A percentile compares a stretch with the other conserved stretches of the same genome.
Evolutionary conservation across 164 flowering plant genomes (phyloP).

Genomic region (Umbellularia californica): DNA sequence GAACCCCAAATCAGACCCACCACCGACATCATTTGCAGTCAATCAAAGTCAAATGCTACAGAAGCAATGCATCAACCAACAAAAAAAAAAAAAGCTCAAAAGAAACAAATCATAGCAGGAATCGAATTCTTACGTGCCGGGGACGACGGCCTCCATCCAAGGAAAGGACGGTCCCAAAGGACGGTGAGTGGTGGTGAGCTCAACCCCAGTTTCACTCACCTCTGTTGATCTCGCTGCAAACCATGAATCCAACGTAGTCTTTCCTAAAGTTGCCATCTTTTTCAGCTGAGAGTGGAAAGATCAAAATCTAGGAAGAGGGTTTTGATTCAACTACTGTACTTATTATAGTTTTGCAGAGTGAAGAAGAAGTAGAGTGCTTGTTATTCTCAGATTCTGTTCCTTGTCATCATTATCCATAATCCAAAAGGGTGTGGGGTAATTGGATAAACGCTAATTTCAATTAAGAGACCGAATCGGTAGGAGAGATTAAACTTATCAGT

Average conservation of each 20-base stretch:
- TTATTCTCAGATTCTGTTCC: not conserved
- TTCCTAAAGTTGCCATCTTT: conserved; percentile 59
- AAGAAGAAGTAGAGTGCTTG: not conserved
- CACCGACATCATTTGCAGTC: not conserved
- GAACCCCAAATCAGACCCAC: not conserved
- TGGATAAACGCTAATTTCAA: too few species aligned
- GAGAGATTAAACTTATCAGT: too few species aligned
- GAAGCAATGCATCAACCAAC: not conserved
- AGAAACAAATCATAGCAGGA: not conserved
- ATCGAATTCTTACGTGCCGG: conserved; percentile 71
- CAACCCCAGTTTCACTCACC: conserved; percentile 55
- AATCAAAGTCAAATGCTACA: not conserved
- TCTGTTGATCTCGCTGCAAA: conserved; percentile 92
- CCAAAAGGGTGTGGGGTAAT: not conserved
- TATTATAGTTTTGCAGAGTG: not conserved
- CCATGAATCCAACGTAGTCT: conserved; percentile 73
- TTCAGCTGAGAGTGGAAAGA: not conserved
- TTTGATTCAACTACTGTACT: not conserved
- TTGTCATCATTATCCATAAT: not conserved
- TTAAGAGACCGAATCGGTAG: too few species aligned
- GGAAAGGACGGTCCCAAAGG: conserved; percentile 40
- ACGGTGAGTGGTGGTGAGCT: conserved; percentile 82
- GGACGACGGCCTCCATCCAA: conserved; percentile 90
- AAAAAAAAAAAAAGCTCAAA: not conserved
- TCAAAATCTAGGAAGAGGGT: not conserved